Evolutionary conservation across 345 rosid genomes (phyloP).

Genomic region (Arabis alpina): DNA sequence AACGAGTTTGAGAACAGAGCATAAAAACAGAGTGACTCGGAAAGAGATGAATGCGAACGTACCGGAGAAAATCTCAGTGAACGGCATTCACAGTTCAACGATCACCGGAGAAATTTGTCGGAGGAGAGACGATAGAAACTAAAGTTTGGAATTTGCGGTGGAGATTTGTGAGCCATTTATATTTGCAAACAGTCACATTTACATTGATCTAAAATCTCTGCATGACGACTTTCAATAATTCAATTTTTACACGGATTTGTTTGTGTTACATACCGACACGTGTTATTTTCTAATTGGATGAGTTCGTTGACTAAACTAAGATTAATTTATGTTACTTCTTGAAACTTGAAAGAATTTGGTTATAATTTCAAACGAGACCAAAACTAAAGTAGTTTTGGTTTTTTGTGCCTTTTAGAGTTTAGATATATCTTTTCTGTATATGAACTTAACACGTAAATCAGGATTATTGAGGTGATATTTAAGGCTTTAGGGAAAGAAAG

Average conservation of each 20-base stretch:
- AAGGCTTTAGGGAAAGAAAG: no score
- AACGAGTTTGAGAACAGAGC: conserved; percentile 2
- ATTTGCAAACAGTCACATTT: background rate
- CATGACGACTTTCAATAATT: conserved; percentile 30
- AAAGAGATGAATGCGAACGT: conserved; percentile 26
- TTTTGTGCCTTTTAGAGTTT: background rate
- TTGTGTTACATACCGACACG: background rate
- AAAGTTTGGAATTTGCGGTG: conserved; percentile 8
- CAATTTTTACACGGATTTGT: background rate
- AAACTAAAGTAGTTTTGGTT: background rate
- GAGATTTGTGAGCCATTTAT: conserved; percentile 35
- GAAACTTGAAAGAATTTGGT: background rate
- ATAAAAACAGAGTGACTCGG: conserved; percentile 22
- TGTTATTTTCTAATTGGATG: background rate
- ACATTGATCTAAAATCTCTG: conserved; percentile 8
- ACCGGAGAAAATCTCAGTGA: conserved; percentile 35
- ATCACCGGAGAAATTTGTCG: conserved; percentile 15
- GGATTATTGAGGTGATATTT: background rate
- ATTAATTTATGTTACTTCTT: background rate
- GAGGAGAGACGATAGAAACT: conserved; percentile 1
- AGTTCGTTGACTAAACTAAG: background rate
- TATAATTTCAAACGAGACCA: background rate
- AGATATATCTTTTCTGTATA: no score
- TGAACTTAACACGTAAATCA: no score
- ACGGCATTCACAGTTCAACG: conserved; percentile 41